A percentile compares a stretch with the other conserved stretches of the same genome.
phyloP scores from a whole-genome alignment of 1,139 yeast species.

The Suhomyces kunorum region DNA sequence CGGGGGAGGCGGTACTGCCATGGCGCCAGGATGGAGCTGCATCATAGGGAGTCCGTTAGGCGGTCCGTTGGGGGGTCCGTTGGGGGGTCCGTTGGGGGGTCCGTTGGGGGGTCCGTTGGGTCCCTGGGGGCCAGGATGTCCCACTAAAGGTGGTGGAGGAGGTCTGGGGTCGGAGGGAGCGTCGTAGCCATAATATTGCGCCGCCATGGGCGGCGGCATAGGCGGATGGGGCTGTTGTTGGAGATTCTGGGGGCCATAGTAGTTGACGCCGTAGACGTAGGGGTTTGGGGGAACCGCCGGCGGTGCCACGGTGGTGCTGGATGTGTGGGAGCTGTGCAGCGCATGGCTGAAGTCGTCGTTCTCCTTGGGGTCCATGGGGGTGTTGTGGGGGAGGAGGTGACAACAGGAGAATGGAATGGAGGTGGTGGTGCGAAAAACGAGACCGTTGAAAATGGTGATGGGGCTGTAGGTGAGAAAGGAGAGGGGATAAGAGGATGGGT shows the following conservation, averaged over 20 bases:
- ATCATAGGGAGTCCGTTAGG: too few species aligned
- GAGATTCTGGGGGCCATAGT: slow-evolving; percentile 5
- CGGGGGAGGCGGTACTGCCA: too few species aligned
- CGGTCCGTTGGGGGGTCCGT: too few species aligned
- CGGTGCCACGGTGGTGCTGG: background rate
- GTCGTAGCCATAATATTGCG: slow-evolving; percentile 4
- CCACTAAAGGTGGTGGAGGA: background rate
- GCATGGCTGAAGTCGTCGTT: slow-evolving; percentile 2
- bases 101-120: background rate
- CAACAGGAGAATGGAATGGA: background rate
- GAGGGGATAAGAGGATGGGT: too few species aligned
- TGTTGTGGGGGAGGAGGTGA: background rate
- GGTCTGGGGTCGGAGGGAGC: background rate
- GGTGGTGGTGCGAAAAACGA: background rate
- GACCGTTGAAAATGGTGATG: background rate
- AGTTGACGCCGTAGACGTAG: slow-evolving; percentile 9
- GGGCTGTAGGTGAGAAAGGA: too few species aligned
- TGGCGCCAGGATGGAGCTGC: too few species aligned
- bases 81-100: too few species aligned
- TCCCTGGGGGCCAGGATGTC: background rate
- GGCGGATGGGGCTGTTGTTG: background rate
- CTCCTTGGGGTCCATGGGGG: slow-evolving; percentile 3
- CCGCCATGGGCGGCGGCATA: background rate
- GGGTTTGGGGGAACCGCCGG: slow-evolving; percentile 1
- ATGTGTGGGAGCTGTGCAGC: slow-evolving; percentile 6